Evolutionary conservation across 129 eudicot species (phyloP).

Genomic region (Centrapalus pauciflorus): DNA sequence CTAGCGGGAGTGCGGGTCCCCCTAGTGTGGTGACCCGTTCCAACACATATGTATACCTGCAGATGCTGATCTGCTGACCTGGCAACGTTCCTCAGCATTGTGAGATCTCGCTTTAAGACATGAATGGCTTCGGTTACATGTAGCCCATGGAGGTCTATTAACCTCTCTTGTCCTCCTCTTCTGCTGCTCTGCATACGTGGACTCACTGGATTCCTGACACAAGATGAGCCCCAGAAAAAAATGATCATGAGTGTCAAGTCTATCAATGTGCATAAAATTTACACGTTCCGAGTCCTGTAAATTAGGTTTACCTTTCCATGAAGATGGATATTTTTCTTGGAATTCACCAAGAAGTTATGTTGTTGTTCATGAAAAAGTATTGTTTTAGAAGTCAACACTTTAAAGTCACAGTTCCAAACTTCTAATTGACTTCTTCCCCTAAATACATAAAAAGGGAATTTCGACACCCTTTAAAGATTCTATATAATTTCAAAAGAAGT

Average conservation of each 20-base stretch:
- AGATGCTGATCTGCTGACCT: slow-evolving; percentile 71
- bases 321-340: not conserved
- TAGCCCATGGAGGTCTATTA: slow-evolving; percentile 85
- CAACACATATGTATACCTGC: slow-evolving; percentile 79
- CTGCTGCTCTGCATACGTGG: slow-evolving; percentile 48
- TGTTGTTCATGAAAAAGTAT: too few species aligned
- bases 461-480: not conserved
- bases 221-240: slow-evolving; percentile 6
- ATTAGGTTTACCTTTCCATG: not conserved
- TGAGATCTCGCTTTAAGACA: slow-evolving; percentile 64
- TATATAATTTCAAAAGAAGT: not conserved
- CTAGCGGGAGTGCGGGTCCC: slow-evolving; percentile 82
- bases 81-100: slow-evolving; percentile 61
- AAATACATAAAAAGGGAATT: not conserved
- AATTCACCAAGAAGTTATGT: not conserved
- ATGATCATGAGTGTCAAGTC: not conserved
- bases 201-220: slow-evolving; percentile 57
- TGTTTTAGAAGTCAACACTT: not conserved
- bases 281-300: not conserved
- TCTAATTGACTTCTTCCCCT: not conserved
- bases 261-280: not conserved
- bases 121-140: slow-evolving; percentile 85
- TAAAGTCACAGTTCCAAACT: not conserved
- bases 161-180: slow-evolving; percentile 60
- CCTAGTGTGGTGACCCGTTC: slow-evolving; percentile 87